phyloP scores from a whole-genome alignment of 1,284 basidiomycete species.

The Marasmius sp. region DNA sequence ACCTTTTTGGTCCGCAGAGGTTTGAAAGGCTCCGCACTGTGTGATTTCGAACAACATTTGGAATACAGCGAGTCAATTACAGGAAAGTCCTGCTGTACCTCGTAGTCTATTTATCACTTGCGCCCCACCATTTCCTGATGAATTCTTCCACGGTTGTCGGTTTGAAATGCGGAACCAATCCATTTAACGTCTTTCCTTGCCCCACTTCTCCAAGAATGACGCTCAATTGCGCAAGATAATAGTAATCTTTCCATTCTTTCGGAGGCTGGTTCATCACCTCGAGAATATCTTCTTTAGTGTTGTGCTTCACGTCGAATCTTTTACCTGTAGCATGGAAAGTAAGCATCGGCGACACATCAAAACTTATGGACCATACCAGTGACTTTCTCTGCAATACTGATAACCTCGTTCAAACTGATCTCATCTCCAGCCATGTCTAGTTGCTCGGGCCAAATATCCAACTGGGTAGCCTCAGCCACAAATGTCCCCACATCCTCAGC shows the following conservation, averaged over 20 bases:
- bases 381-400: not conserved
- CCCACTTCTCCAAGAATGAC: not conserved
- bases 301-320: not conserved
- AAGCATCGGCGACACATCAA: not conserved
- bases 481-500: not conserved
- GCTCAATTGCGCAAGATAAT: not conserved
- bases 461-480: not conserved
- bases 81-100: too few relatives aligned
- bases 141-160: not conserved
- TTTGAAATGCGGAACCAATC: not conserved
- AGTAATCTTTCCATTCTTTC: not conserved
- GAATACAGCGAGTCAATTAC: too few relatives aligned
- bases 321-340: not conserved
- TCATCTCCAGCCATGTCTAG: conserved; percentile 2
- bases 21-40: too few relatives aligned
- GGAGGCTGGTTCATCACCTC: not conserved
- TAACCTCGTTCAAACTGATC: not conserved
- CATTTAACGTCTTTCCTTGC: not conserved
- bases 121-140: too few relatives aligned
- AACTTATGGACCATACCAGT: not conserved
- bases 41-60: too few relatives aligned
- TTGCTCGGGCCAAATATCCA: conserved; percentile 2
- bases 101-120: too few relatives aligned
- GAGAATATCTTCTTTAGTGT: not conserved
- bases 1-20: too few relatives aligned